Percentiles rank a stretch among this genome's conserved stretches.
phyloP scores from a whole-genome alignment of 208 protist species.

The Polymyxa betae region DNA sequence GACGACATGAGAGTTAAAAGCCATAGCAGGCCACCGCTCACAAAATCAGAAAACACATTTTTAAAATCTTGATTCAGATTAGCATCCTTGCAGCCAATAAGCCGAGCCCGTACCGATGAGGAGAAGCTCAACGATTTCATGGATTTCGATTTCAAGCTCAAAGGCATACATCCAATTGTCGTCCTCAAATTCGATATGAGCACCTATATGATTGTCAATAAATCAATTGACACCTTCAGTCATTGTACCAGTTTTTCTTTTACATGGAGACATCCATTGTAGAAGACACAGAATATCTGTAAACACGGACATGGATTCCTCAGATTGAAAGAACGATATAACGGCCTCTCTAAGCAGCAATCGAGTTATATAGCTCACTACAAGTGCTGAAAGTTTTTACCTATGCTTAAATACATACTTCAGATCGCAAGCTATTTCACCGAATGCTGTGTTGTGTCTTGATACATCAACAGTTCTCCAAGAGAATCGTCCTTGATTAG shows the following conservation, averaged over 20 bases:
- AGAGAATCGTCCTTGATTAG: background rate
- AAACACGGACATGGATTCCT: background rate
- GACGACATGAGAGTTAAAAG: background rate
- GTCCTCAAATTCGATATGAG: slow-evolving; percentile 38
- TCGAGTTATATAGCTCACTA: background rate
- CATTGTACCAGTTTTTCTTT: slow-evolving; percentile 8
- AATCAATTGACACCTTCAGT: background rate
- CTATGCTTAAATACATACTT: slow-evolving; percentile 39
- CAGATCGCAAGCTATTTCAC: background rate
- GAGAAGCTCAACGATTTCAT: background rate
- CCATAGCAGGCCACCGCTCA: background rate
- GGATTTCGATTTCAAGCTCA: slow-evolving; percentile 2
- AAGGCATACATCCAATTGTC: slow-evolving; percentile 41
- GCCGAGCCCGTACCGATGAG: background rate
- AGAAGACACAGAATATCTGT: background rate
- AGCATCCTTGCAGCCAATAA: too few species aligned
- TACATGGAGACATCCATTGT: background rate
- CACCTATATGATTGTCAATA: background rate
- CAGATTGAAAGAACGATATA: background rate
- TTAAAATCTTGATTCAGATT: background rate
- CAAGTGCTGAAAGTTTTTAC: background rate
- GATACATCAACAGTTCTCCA: background rate
- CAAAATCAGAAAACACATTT: slow-evolving; percentile 10
- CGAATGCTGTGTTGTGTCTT: background rate
- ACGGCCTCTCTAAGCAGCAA: background rate